Conservation (phyloP, 495 filamentous ascomycete genomes). For the Xylaria bambusicola region DNA sequence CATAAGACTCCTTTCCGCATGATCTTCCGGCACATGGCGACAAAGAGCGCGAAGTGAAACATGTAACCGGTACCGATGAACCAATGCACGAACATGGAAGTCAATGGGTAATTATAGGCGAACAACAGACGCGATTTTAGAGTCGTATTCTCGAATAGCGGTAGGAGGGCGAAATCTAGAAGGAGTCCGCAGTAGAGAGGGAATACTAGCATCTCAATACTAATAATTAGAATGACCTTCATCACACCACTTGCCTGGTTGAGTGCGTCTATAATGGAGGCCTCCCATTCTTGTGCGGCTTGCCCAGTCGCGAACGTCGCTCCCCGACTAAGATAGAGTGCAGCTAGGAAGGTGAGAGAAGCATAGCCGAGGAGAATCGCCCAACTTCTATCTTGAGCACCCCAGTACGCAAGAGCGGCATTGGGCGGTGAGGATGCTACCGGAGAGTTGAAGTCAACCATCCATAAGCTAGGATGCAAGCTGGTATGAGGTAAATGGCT, state of each 20-base stretch:
- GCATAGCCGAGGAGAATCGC: slow-evolving; percentile 82
- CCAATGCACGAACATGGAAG: slow-evolving; percentile 96
- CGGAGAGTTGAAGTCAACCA: slow-evolving; percentile 51
- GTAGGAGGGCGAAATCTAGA: slow-evolving; percentile 84
- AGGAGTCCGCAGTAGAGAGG: slow-evolving; percentile 93
- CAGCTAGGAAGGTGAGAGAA: slow-evolving; percentile 69
- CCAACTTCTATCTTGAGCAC: slow-evolving; percentile 70
- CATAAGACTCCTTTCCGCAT: slow-evolving; percentile 91
- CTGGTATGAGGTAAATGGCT: slow-evolving; percentile 9
- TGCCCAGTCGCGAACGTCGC: slow-evolving; percentile 64
- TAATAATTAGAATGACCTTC: slow-evolving; percentile 98
- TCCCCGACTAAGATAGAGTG: slow-evolving; percentile 72
- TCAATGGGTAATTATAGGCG: slow-evolving; percentile 72
- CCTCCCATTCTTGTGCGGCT: slow-evolving; percentile 72
- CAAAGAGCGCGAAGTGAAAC: slow-evolving; percentile 99
- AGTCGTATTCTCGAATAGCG: slow-evolving; percentile 79
- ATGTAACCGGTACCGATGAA: slow-evolving; percentile 99
- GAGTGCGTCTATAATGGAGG: slow-evolving; percentile 76
- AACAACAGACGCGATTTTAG: slow-evolving; percentile 74
- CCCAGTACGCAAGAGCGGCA: slow-evolving; percentile 72
- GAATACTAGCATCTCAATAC: slow-evolving; percentile 98
- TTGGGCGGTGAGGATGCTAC: slow-evolving; percentile 48
- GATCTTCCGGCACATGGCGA: slow-evolving; percentile 98
- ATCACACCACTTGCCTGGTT: slow-evolving; percentile 93
- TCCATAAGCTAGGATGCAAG: slow-evolving; percentile 44